Percentiles rank a stretch among this genome's conserved stretches.
Conservation (phyloP, 2,329 filamentous ascomycete genomes). For the Aspergillus sp. region DNA sequence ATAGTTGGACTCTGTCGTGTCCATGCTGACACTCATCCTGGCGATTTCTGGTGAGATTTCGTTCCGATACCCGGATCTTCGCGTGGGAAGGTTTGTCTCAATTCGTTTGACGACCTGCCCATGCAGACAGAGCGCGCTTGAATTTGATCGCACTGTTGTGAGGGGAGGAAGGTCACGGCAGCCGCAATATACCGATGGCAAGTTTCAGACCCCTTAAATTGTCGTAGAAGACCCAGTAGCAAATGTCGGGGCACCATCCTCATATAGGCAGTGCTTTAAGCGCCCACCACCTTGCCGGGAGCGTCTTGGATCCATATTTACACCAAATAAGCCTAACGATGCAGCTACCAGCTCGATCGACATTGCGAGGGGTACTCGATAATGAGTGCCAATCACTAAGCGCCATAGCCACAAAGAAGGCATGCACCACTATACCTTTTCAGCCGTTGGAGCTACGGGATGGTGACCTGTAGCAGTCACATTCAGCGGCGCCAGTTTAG, state of each 20-base stretch:
- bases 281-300: not conserved
- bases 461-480: no score
- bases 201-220: no score
- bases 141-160: no score
- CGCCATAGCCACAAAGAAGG: not conserved
- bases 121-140: no score
- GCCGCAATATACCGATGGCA: no score
- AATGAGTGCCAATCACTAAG: not conserved
- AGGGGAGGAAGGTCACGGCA: no score
- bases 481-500: no score
- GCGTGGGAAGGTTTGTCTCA: no score
- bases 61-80: no score
- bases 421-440: not conserved
- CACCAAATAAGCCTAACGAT: not conserved
- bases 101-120: no score
- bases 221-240: no score
- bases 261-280: not conserved
- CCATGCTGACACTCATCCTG: not conserved
- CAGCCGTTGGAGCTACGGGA: no score
- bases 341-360: not conserved
- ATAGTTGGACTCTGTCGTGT: not conserved
- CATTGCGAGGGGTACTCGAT: not conserved
- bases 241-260: not conserved
- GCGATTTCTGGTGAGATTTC: not conserved
- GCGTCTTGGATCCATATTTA: not conserved